Evolutionary conservation across 1,284 basidiomycete genomes (phyloP).

Genomic region (Mycosarcoma maydis): DNA sequence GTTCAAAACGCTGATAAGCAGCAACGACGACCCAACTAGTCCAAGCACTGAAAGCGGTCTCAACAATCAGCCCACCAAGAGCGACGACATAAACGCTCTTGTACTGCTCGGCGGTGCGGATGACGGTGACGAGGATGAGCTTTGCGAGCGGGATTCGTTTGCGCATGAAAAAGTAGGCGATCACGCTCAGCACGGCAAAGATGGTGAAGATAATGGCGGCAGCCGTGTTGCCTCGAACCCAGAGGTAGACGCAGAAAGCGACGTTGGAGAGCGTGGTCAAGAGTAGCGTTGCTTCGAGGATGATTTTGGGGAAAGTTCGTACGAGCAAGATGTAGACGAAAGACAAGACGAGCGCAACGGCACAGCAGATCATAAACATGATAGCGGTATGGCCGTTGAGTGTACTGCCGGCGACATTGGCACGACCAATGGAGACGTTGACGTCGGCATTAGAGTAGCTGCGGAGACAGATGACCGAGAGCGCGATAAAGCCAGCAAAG

Average conservation of each 20-base stretch:
- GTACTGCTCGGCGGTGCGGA: conserved; percentile 56
- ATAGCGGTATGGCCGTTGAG: conserved; percentile 76
- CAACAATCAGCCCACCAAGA: conserved; percentile 44
- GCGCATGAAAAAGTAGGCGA: conserved; percentile 62
- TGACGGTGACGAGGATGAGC: conserved; percentile 52
- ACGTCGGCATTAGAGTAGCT: conserved; percentile 38
- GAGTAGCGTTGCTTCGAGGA: conserved; percentile 57
- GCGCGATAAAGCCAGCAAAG: conserved; percentile 66
- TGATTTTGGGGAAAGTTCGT: conserved; percentile 77
- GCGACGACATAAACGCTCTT: conserved; percentile 57
- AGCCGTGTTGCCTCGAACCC: conserved; percentile 48
- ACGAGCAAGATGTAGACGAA: conserved; percentile 72
- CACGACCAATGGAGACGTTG: conserved; percentile 35
- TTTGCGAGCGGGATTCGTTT: conserved; percentile 60
- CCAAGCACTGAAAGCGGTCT: conserved; percentile 58
- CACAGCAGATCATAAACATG: conserved; percentile 77
- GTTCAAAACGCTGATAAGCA: conserved; percentile 57
- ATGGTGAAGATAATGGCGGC: conserved; percentile 62
- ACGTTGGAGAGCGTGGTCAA: conserved; percentile 54
- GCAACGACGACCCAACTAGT: conserved; percentile 57
- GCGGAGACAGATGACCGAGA: conserved; percentile 67
- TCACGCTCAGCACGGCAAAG: conserved; percentile 58
- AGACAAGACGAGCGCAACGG: conserved; percentile 72
- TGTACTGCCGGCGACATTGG: conserved; percentile 79
- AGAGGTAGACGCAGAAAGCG: conserved; percentile 53